These are phyloP conservation scores for Aspergillus caelatus DNA, from an alignment of 2,329 filamentous ascomycete genomes.

Conservation along the genomic window DNA sequence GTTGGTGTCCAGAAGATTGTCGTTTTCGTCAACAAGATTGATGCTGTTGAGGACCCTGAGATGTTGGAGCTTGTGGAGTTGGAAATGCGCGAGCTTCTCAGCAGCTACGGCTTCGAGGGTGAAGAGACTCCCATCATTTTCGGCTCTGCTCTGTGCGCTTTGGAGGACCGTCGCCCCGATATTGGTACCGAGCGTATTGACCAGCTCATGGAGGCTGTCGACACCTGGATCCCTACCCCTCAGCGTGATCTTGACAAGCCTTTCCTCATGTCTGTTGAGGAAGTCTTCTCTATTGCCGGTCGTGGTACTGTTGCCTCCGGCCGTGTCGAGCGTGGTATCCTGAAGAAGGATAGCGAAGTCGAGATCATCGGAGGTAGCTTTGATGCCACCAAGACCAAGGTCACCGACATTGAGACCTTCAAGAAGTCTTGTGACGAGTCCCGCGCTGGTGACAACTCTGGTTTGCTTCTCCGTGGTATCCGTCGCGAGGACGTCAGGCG, in stretches of 20 bases:
- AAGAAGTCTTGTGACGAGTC: constrained; percentile 99
- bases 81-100: constrained; percentile 98
- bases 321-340: constrained; percentile 90
- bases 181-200: constrained; percentile 89
- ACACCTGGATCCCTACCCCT: constrained; percentile 95
- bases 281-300: constrained; percentile 85
- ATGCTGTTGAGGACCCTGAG: constrained; percentile 94
- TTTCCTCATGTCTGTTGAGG: constrained; percentile 98
- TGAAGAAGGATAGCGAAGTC: constrained; percentile 93
- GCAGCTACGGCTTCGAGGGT: constrained; percentile 92
- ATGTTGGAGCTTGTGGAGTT: constrained; percentile 99
- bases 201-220: constrained; percentile 85
- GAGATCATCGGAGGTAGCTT: constrained; percentile 88
- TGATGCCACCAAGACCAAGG: constrained; percentile 92
- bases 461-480: constrained; percentile 91
- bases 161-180: constrained; percentile 83
- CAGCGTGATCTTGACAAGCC: constrained; percentile 94
- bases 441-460: constrained; percentile 95
- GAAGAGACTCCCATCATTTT: constrained; percentile 97
- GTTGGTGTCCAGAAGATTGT: constrained; percentile 98
- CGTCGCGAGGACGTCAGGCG: constrained; percentile 92
- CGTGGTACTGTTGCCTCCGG: constrained; percentile 97
- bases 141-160: constrained; percentile 92
- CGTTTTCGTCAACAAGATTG: constrained; percentile 99
- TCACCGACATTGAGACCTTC: constrained; percentile 99